Base-by-base conservation (phyloP, 1,284 basidiomycete species). In the Ceratobasidium sp. region DNA sequence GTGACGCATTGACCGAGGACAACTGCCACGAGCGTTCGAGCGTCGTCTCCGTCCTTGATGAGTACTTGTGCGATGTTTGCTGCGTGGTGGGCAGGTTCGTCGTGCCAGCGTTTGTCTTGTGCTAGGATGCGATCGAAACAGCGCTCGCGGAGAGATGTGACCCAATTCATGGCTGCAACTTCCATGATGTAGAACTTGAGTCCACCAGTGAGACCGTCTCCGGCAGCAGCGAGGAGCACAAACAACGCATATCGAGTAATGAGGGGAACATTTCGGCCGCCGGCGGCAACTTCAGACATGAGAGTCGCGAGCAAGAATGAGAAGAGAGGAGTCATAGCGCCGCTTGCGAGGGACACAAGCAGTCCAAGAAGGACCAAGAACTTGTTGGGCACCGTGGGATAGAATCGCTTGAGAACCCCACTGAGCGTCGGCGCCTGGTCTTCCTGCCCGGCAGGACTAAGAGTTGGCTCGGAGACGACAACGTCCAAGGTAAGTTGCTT, bases 61-160 rank as follows among this genome's bases (percentile, higher is more conserved):
- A 99, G 84, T 15, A 88, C 85, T 80, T 96, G 93, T 6, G 94
- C 90, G n/a, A 99, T 81, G 8, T 87, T 84, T 5, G 88, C 84
- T 0, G 92, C 85, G 8, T 86, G 84, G 82, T 97, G 92, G 63
- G 87, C 86, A 2, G 86, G 83, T 67, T 85, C 83, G 83, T 99
- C 96, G 82, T 97, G 98, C 90, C 92, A 99, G n/a, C 87, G 82
- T 82, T 94, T 95, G 82, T 98, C 96, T 82, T 98, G 97, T 0
- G 83, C 81, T 33, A 99, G 84, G 19, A 99, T 84, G 44, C 84
- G 87, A 19, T 80, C 78, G 79, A 93, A 92, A 6, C 89, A 90
- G 0, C 78, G 77, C 47, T 85, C 82, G 11, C 98, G 91, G 41
- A 98, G 81, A 24, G 81, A 79, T 9, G 89, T 89, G 15, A 95